Base-by-base conservation (phyloP, 441 rosid genomes). In the Croton laevigatus region DNA sequence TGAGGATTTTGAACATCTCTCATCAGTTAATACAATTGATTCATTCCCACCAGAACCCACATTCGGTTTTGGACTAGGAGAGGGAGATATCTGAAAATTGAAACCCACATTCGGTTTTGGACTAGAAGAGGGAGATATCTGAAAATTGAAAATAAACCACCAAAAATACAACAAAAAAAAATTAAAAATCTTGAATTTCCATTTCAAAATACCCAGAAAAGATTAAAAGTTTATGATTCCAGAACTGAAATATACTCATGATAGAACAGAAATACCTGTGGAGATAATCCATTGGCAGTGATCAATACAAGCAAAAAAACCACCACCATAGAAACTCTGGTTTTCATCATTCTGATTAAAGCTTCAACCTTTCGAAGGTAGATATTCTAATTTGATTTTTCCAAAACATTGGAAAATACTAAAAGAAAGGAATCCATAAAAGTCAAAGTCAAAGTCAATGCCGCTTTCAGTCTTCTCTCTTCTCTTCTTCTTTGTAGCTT, bases 21-120 rank as follows among this genome's bases (percentile, higher is more conserved):
- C 66, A 27, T 66, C 53, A 37, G 70, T 65, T 46, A 66, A 32
- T 9, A 7, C 37, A 7, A n/a, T 46, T 45, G 65, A 23, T 27
- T 8, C 38, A 57, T 11, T 57, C 13, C 61, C 61, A 57, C 17
- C 61, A 57, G 36, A 57, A 57, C 61, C 38, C 38, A 27, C 38
- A 22, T 27, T 13, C 16, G 61, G 72, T 8, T 32, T 19, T 10
- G 65, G 57, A 37, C 42, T 22, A 17, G 65, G 72, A 4, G 72
- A 45, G 5, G 72, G 72, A 46, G 72, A 45, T 32, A 69, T 48
- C 72, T n/a, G n/a, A n/a, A n/a, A n/a, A n/a, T n/a, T n/a, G n/a
- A n/a, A 57, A 57, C 60, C 37, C 37, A 23, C 37, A 20, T 23
- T 13, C 14, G 60, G 72, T 8, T 32, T 19, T 9, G 65, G 57